Evolutionary conservation across 306 rosid species (phyloP), one percentile per base, ranked within the genome.

Genomic region (Dalbergia cultrata): DNA sequence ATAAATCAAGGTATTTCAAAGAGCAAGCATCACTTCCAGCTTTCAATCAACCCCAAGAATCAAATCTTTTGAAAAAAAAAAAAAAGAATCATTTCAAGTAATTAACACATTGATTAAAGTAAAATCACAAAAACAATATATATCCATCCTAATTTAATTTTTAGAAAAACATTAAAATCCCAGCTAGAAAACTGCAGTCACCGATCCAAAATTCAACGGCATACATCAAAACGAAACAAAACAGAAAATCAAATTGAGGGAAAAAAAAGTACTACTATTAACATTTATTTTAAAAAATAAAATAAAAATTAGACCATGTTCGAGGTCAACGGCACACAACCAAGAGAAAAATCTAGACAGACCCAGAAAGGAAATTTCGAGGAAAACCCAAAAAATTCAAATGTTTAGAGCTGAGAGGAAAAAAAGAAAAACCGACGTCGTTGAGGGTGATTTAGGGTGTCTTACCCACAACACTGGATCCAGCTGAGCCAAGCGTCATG

Each of bases 401-500:
- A 50, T 0, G 7, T 3, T 5, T 13, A 68, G 19, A 6, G 1
- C 2, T 0, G 19, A 53, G 56, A 49, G 0, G 4, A 4, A 9
- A 3, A 2, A 1, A n/a, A 47, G 13, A 6, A 17, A 33, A 62
- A 34, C 39, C 18, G 39, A 31, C 34, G 22, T 11, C 5, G 41
- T 52, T 17, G 9, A 13, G 79, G 4, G 4, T n/a, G n/a, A 54
- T 37, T 44, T 18, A 10, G 78, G 69, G 31, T 83, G 93, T 88
- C 96, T 88, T 79, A 95, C 99, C 99, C 83, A 95, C 99, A 75
- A 93, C 98, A 90, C 97, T 83, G 85, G 99, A 95, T 87, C 97
- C 97, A 72, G 89, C 98, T 35, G 97, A 91, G 86, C 99, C 99
- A 58, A 95, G 98, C 95, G 99, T 95, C 99, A 95, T 95, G 84